Evolutionary conservation across 2,329 filamentous ascomycete genomes (phyloP).

Genomic region (Trichoderma simmonsii): DNA sequence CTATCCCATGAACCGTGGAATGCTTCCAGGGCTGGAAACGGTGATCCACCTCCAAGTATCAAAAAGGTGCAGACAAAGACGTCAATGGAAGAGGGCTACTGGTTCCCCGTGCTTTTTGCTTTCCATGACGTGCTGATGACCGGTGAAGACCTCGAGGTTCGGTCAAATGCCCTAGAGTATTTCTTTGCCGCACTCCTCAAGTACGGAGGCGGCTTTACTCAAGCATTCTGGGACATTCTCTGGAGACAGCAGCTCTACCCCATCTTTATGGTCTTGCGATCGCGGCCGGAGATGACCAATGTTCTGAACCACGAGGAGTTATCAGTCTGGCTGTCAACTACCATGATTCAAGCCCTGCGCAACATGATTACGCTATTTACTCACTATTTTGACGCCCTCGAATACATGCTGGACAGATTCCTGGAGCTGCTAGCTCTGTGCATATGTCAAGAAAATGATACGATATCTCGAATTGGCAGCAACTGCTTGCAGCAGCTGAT

Average conservation of each 20-base stretch:
- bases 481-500: slow-evolving; percentile 98
- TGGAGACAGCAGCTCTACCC: slow-evolving; percentile 97
- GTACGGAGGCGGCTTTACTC: slow-evolving; percentile 86
- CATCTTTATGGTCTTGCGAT: slow-evolving; percentile 97
- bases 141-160: slow-evolving; percentile 93
- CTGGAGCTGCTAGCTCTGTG: slow-evolving; percentile 90
- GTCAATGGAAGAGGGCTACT: slow-evolving; percentile 93
- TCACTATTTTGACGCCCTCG: slow-evolving; percentile 92
- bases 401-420: slow-evolving; percentile 98
- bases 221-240: slow-evolving; percentile 96
- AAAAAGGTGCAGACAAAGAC: slow-evolving; percentile 67
- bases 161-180: slow-evolving; percentile 86
- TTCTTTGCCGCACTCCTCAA: slow-evolving; percentile 91
- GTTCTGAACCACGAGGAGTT: slow-evolving; percentile 94
- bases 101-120: slow-evolving; percentile 96
- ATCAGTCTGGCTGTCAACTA: slow-evolving; percentile 97
- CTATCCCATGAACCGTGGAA: slow-evolving; percentile 55
- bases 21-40: not conserved
- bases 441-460: slow-evolving; percentile 99
- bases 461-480: slow-evolving; percentile 93
- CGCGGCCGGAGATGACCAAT: slow-evolving; percentile 93
- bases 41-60: slow-evolving; percentile 43
- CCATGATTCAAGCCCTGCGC: slow-evolving; percentile 96
- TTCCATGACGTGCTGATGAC: slow-evolving; percentile 99
- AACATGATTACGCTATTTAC: slow-evolving; percentile 99